Conservation (phyloP, 1,139 yeast species). For the Zhuliangozyma blackwelliae region DNA sequence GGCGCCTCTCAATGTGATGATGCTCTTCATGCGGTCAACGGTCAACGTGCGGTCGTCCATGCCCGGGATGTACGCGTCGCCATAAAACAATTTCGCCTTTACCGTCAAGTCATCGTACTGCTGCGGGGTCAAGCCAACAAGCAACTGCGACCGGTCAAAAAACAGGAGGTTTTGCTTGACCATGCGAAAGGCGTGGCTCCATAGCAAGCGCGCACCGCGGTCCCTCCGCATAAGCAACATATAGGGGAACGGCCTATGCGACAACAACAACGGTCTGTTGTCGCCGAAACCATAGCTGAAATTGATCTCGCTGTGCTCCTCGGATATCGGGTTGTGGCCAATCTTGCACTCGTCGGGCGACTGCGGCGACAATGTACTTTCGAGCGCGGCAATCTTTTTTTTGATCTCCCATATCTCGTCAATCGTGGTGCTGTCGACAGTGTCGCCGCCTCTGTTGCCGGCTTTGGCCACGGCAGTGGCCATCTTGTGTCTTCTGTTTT, state of each 20-base stretch:
- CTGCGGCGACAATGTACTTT: slow-evolving; percentile 2
- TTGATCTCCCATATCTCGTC: slow-evolving; percentile 8
- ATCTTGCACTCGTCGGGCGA: slow-evolving; percentile 1
- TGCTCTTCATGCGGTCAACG: slow-evolving; percentile 1
- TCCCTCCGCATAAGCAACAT: slow-evolving; percentile 16
- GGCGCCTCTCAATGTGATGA: slow-evolving; percentile 2
- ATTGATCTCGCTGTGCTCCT: slow-evolving; percentile 8
- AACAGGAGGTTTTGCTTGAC: not conserved
- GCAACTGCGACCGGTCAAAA: slow-evolving; percentile 4
- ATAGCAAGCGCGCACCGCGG: slow-evolving; percentile 14
- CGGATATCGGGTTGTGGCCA: slow-evolving; percentile 10
- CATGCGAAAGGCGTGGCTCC: slow-evolving; percentile 6
- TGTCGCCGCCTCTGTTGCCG: not conserved
- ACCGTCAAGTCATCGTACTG: slow-evolving; percentile 1
- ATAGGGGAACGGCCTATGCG: slow-evolving; percentile 11
- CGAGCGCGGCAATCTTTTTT: slow-evolving; percentile 3
- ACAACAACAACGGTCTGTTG: slow-evolving; percentile 4
- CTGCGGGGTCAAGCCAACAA: slow-evolving; percentile 1
- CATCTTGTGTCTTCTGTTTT: slow-evolving; percentile 1
- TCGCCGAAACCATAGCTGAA: slow-evolving; percentile 9
- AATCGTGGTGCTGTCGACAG: slow-evolving; percentile 10
- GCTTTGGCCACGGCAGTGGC: not conserved
- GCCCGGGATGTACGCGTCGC: slow-evolving; percentile 6
- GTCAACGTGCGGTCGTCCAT: slow-evolving; percentile 2
- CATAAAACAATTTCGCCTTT: slow-evolving; percentile 4